Evolutionary conservation across 1,139 yeast genomes (phyloP), one percentile per base, ranked within the genome.

Genomic region (Kluyveromyces sp.): DNA sequence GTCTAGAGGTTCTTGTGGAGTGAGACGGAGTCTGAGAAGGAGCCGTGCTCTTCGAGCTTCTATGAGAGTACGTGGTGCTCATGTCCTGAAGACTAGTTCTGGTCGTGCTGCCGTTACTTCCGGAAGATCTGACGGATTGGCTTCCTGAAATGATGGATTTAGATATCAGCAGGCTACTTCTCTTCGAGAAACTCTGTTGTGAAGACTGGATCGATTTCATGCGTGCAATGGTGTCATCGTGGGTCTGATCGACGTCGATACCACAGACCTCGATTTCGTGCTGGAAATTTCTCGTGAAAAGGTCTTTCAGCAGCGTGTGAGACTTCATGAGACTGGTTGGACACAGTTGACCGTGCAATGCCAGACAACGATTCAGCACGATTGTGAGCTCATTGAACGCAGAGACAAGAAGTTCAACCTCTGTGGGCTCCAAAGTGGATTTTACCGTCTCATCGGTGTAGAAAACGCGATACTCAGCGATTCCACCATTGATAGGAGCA

Each of bases 401-500:
- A 46, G 71, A 70, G 49, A 68, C 73, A 57, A 86, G 70, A 39
- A 77, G 68, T 36, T 70, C 61, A 22, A 78, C 64, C 47, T 76
- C 75, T 29, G 66, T 68, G 17, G 75, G 77, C n/a, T 68, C 69
- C 46, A 70, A 54, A 3, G 58, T 54, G 3, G 59, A 63, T 47
- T 73, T 74, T 2, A 36, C 36, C 4, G 58, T 61, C 46, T 73
- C 74, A 6, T 36, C 37, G 32, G 65, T 67, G 56, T 84, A 76
- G 63, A 87, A 85, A 2, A 76, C 75, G 48, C 92, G 74, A 66
- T 84, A 87, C 57, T 84, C 87, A 3, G 87, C 86, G 51, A 87
- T 86, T 46, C 96, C 96, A 32, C 96, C 96, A 61, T 87, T 87
- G 9, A 87, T 94, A 4, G 96, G 96, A 0, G 95, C 80, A 59